Evolutionary conservation across 306 rosid genomes (phyloP).

Genomic region (Casuarina cunninghamiana): DNA sequence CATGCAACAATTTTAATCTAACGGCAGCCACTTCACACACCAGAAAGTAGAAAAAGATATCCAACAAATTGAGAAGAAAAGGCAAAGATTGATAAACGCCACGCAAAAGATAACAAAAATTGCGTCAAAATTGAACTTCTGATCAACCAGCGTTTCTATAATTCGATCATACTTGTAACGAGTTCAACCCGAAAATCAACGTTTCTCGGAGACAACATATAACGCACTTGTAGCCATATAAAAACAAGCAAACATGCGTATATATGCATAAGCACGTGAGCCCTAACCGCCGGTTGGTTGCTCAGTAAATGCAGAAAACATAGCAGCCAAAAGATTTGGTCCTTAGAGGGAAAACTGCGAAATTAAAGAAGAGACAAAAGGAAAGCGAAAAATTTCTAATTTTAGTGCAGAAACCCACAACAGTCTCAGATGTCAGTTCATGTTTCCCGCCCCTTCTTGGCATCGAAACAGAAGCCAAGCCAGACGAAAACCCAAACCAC

Average conservation of each 20-base stretch:
- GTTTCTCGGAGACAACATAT: not conserved
- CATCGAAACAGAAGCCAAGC: constrained; percentile 4
- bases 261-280: not conserved
- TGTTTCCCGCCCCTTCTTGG: not conserved
- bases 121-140: not conserved
- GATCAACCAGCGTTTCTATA: not conserved
- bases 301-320: not conserved
- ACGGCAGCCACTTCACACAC: not conserved
- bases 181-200: not conserved
- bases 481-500: not conserved
- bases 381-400: not conserved
- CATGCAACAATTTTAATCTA: not conserved
- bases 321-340: not conserved
- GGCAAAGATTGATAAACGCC: not conserved
- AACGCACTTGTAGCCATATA: not conserved
- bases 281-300: not conserved
- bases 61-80: not conserved
- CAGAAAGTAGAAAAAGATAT: not conserved
- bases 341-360: no score
- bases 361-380: no score
- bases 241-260: not conserved
- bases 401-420: not conserved
- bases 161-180: not conserved
- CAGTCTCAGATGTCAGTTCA: not conserved
- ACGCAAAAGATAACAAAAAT: not conserved